phyloP scores from a whole-genome alignment of 2,329 filamentous ascomycete genomes.

The Diaporthe caulivora region DNA sequence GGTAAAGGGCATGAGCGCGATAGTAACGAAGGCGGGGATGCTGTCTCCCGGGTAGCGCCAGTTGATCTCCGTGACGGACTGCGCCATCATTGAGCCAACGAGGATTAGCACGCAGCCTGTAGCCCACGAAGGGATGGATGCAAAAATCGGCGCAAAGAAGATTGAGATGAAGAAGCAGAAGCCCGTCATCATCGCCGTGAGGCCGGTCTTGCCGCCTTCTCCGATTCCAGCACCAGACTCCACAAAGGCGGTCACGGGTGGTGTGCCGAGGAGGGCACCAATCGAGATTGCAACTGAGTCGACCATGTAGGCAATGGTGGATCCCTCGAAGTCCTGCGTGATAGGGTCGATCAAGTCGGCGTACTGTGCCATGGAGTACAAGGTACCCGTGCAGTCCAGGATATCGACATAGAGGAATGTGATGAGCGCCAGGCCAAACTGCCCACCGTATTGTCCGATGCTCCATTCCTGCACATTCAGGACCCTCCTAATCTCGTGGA shows the following conservation, averaged over 20 bases:
- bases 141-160: slow-evolving; percentile 83
- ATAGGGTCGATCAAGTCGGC: slow-evolving; percentile 83
- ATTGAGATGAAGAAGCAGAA: slow-evolving; percentile 78
- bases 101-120: slow-evolving; percentile 83
- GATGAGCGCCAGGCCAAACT: slow-evolving; percentile 86
- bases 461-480: slow-evolving; percentile 82
- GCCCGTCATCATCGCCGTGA: slow-evolving; percentile 78
- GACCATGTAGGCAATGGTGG: slow-evolving; percentile 81
- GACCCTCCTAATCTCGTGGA: slow-evolving; percentile 80
- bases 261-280: slow-evolving; percentile 77
- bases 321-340: slow-evolving; percentile 90
- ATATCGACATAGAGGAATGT: slow-evolving; percentile 94
- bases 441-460: slow-evolving; percentile 74
- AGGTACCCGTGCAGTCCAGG: slow-evolving; percentile 85
- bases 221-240: slow-evolving; percentile 82
- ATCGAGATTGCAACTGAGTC: slow-evolving; percentile 85
- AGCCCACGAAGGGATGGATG: slow-evolving; percentile 82
- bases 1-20: slow-evolving; percentile 89
- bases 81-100: slow-evolving; percentile 89
- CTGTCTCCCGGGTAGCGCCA: slow-evolving; percentile 89
- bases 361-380: slow-evolving; percentile 92
- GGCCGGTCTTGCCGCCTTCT: slow-evolving; percentile 79
- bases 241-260: slow-evolving; percentile 81
- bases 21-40: slow-evolving; percentile 85
- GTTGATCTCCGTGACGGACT: slow-evolving; percentile 85